Evolutionary conservation across 2,329 filamentous ascomycete genomes (phyloP).

Genomic region (Trichocomaceae sp.): DNA sequence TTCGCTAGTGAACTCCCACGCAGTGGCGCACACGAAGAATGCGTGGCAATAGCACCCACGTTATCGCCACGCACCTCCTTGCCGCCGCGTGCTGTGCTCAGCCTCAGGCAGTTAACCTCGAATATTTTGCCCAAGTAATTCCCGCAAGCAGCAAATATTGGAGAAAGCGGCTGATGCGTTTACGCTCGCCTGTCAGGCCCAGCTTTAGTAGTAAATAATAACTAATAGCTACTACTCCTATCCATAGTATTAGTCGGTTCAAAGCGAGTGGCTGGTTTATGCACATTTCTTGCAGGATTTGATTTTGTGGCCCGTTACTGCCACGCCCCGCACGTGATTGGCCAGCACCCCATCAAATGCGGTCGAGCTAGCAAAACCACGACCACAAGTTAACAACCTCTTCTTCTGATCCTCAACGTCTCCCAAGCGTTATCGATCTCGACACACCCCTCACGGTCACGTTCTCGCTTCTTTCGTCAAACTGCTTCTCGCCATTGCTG

Average conservation of each 20-base stretch:
- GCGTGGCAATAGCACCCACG: neutral
- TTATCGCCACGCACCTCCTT: neutral
- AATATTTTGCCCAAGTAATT: too few relatives aligned
- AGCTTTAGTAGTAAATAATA: neutral
- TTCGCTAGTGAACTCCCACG: too few relatives aligned
- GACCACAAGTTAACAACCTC: conserved; percentile 8
- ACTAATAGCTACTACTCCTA: too few relatives aligned
- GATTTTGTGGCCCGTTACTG: conserved; percentile 7
- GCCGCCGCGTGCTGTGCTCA: neutral
- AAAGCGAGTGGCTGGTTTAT: conserved; percentile 11
- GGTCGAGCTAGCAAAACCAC: conserved; percentile 3
- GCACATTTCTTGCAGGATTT: conserved; percentile 2
- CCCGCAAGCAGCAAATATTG: too few relatives aligned
- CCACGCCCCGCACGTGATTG: conserved; percentile 7
- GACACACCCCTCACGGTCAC: conserved; percentile 3
- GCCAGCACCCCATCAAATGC: neutral
- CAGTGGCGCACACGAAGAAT: neutral
- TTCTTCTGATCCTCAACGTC: conserved; percentile 13
- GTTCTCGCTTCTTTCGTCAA: conserved; percentile 9
- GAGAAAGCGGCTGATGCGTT: neutral
- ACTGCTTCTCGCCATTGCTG: conserved; percentile 4
- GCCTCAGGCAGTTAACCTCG: neutral
- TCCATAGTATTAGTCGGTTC: too few relatives aligned
- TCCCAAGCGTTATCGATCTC: conserved; percentile 9
- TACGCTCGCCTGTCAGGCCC: neutral